Percentiles rank a stretch among this genome's conserved stretches.
Evolutionary conservation across 805 yeast genomes (phyloP).

Genomic region (Nematodospora valgi): DNA sequence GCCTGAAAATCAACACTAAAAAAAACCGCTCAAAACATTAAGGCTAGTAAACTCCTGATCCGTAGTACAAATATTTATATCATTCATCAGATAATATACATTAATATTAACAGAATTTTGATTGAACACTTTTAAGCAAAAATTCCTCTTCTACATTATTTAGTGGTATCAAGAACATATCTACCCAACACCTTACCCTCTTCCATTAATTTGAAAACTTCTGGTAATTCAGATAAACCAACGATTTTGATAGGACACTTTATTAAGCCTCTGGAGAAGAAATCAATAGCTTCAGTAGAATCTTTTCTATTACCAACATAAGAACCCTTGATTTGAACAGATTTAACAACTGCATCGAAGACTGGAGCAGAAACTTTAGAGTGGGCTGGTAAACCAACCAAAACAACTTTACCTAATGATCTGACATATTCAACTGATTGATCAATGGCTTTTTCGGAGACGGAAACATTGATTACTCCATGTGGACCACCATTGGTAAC

Average conservation of each 20-base stretch:
- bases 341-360: conserved; percentile 38
- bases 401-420: conserved; percentile 40
- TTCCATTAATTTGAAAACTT: conserved; percentile 38
- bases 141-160: conserved; percentile 15
- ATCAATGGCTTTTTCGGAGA: conserved; percentile 47
- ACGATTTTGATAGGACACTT: conserved; percentile 41
- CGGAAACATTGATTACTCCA: conserved; percentile 47
- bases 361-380: conserved; percentile 39
- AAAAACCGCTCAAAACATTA: too few species aligned
- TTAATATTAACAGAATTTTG: too few species aligned
- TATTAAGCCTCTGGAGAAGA: conserved; percentile 41
- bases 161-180: conserved; percentile 42
- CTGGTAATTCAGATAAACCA: conserved; percentile 38
- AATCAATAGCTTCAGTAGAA: conserved; percentile 43
- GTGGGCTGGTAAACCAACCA: conserved; percentile 46
- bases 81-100: background rate
- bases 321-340: conserved; percentile 38
- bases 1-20: too few species aligned
- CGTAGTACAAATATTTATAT: too few species aligned
- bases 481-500: conserved; percentile 64
- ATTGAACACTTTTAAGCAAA: too few species aligned
- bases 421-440: conserved; percentile 44
- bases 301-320: conserved; percentile 48
- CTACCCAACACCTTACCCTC: conserved; percentile 42
- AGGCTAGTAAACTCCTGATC: too few species aligned